These are phyloP conservation scores for Westerdykella aurantiaca DNA, from an alignment of 2,329 filamentous ascomycete genomes.

Conservation along the genomic window DNA sequence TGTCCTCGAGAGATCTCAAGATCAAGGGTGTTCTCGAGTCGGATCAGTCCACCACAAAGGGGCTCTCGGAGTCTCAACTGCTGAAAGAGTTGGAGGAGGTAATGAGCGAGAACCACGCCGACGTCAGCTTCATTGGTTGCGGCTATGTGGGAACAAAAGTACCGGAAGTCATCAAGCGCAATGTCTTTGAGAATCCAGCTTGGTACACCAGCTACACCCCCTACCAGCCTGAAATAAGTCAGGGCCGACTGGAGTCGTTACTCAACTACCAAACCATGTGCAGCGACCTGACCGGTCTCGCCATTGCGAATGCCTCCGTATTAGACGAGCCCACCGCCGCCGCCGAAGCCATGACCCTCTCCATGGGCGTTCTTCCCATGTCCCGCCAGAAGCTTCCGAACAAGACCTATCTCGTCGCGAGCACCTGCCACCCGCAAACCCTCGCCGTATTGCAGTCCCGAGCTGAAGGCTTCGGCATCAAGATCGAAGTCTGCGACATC, in stretches of 20 bases:
- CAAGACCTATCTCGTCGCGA: constrained; percentile 80
- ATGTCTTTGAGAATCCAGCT: constrained; percentile 84
- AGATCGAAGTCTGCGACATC: constrained; percentile 67
- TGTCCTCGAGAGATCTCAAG: constrained; percentile 59
- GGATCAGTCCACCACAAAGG: constrained; percentile 1
- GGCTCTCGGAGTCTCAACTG: constrained; percentile 54
- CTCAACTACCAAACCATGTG: constrained; percentile 96
- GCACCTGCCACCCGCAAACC: constrained; percentile 78
- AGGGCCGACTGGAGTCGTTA: constrained; percentile 84
- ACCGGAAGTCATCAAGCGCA: constrained; percentile 86
- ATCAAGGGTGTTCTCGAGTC: constrained; percentile 35
- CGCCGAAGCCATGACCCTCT: constrained; percentile 93
- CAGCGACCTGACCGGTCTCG: constrained; percentile 76
- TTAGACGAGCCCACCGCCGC: constrained; percentile 89
- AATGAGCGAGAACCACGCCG: constrained; percentile 56
- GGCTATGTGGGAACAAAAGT: constrained; percentile 86
- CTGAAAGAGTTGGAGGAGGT: constrained; percentile 50
- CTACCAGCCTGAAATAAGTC: constrained; percentile 95
- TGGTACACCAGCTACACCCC: constrained; percentile 99
- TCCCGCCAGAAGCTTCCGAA: constrained; percentile 66
- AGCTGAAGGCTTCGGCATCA: constrained; percentile 86
- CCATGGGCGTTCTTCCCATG: constrained; percentile 66
- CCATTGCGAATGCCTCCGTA: constrained; percentile 85
- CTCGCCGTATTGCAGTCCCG: constrained; percentile 76
- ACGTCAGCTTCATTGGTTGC: constrained; percentile 69